Base-by-base conservation (phyloP, 208 protist species). In the Trypanosoma avium region DNA sequence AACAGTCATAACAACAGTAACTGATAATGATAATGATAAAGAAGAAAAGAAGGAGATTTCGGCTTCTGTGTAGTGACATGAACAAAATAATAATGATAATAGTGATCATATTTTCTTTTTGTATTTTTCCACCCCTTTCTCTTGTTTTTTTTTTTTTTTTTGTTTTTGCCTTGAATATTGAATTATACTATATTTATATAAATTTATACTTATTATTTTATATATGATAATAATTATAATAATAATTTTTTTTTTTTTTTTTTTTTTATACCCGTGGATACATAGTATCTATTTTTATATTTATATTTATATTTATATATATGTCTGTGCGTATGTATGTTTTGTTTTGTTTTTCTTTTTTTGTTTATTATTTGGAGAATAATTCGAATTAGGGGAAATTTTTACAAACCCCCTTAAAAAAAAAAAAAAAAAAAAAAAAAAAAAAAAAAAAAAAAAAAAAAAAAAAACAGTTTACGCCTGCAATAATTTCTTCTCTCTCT, bases 1-100 rank as follows among this genome's bases (percentile, higher is more conserved):
- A 15, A 54, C 27, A 15, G 12, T 54, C 48, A 54, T 27, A 30
- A 27, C 3, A 13, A 54, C 48, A 4, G 32, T 38, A 2, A 15
- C 17, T 9, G 7, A 15, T 42, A 42, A 15, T 42, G 17, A 2
- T 15, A 50, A 19, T 60, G 4, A 63, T 60, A 19, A 82, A 70
- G 9, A 77, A 47, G 66, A 24, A 56, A 26, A 27, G 24, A 21
- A 22, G n/a, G n/a, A n/a, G n/a, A n/a, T n/a, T n/a, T n/a, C n/a
- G n/a, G 22, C 5, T 43, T 61, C 13, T 19, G 10, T 17, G 15
- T 48, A 4, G 4, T 4, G 40, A 61, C 27, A 42, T 6, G 15
- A 61, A 48, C 17, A 38, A 33, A 57, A 21, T 4, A 32, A 24
- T 3, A 35, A 45, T 7, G 1, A 45, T 43, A 33, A 48, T 32